Percentiles rank a stretch among this genome's conserved stretches.
Evolutionary conservation across 805 yeast genomes (phyloP).

Genomic region (Candida arabinofermentans): DNA sequence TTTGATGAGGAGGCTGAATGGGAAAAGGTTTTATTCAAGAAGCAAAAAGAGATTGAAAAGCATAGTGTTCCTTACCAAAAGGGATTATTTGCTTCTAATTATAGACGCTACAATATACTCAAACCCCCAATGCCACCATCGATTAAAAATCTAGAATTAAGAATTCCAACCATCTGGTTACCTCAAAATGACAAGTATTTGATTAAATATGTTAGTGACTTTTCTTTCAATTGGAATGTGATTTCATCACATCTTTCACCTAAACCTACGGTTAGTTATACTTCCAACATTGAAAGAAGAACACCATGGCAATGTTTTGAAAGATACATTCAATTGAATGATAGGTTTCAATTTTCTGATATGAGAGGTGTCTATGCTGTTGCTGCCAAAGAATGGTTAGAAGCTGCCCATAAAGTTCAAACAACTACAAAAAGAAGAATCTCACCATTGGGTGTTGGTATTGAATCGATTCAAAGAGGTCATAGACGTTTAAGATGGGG

Average conservation of each 20-base stretch:
- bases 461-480: conserved; percentile 90
- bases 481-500: conserved; percentile 92
- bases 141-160: conserved; percentile 67
- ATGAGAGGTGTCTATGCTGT: conserved; percentile 83
- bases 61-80: conserved; percentile 41
- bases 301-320: conserved; percentile 99
- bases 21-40: conserved; percentile 54
- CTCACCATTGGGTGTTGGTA: conserved; percentile 90
- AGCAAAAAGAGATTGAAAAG: conserved; percentile 38
- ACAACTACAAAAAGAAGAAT: conserved; percentile 84
- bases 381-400: conserved; percentile 87
- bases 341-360: conserved; percentile 79
- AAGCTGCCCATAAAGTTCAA: conserved; percentile 85
- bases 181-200: conserved; percentile 87
- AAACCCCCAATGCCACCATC: conserved; percentile 93
- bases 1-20: conserved; percentile 58
- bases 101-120: conserved; percentile 56
- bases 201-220: conserved; percentile 78
- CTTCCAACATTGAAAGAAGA: conserved; percentile 87
- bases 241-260: conserved; percentile 77
- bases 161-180: conserved; percentile 94
- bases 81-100: conserved; percentile 52
- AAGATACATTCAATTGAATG: conserved; percentile 88
- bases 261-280: conserved; percentile 62
- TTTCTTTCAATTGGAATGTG: conserved; percentile 88